Evolutionary conservation across 257 asterid genomes (phyloP).

Genomic region (Leptodermis oblonga): DNA sequence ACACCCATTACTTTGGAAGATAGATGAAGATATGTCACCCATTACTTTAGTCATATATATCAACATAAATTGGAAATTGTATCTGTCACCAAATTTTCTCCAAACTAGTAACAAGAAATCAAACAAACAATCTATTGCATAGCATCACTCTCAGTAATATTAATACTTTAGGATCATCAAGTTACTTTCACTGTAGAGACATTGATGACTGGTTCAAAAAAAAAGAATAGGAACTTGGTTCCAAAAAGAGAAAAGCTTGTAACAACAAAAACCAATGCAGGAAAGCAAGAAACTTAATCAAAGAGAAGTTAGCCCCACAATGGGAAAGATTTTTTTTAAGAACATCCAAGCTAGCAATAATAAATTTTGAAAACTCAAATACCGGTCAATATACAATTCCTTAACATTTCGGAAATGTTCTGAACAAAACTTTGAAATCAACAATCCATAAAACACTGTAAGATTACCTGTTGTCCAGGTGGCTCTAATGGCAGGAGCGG

Average conservation of each 20-base stretch:
- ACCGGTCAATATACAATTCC: not conserved
- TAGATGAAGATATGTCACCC: not conserved
- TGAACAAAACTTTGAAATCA: not conserved
- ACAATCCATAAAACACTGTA: not conserved
- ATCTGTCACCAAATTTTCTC: not conserved
- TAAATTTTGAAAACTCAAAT: not conserved
- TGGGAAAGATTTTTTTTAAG: not conserved
- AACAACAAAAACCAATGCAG: not conserved
- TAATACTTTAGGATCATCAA: not conserved
- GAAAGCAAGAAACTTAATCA: not conserved
- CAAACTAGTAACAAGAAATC: not conserved
- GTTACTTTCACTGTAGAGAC: not conserved
- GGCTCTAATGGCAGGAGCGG: conserved; percentile 62
- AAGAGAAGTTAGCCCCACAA: not conserved
- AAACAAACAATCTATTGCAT: not conserved
- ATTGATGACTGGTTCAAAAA: not conserved
- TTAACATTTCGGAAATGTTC: not conserved
- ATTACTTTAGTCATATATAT: not conserved
- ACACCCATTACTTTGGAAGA: too few relatives aligned
- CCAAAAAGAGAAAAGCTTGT: not conserved
- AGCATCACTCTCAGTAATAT: not conserved
- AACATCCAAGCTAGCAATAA: not conserved
- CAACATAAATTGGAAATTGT: not conserved
- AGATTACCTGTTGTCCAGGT: conserved; percentile 48
- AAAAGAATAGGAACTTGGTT: not conserved